Evolutionary conservation across 345 rosid genomes (phyloP).

Genomic region (Gossypium longicalyx): DNA sequence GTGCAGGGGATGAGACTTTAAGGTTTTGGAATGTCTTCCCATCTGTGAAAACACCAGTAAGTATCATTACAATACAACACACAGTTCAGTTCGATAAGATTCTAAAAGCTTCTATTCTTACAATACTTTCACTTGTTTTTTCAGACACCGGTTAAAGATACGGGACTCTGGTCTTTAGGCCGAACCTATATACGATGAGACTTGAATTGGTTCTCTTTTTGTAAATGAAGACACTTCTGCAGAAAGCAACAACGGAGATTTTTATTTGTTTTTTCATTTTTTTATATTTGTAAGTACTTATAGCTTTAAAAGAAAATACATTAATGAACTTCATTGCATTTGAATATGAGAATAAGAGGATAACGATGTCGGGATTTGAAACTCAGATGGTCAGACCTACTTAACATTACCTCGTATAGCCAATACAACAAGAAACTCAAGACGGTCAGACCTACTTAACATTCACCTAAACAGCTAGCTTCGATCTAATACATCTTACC

Average conservation of each 20-base stretch:
- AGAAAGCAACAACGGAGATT: not conserved
- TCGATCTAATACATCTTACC: too few species aligned
- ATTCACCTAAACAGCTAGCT: too few species aligned
- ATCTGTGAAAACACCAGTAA: slow-evolving; percentile 68
- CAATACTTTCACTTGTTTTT: not conserved
- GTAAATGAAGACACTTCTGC: not conserved
- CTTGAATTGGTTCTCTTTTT: not conserved
- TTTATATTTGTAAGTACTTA: not conserved
- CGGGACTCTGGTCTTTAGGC: slow-evolving; percentile 94
- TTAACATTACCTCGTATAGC: too few species aligned
- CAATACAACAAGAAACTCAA: too few species aligned
- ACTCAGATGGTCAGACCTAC: too few species aligned
- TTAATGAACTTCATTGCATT: too few species aligned
- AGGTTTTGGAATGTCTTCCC: slow-evolving; percentile 96
- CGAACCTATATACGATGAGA: slow-evolving; percentile 75
- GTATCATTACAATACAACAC: slow-evolving; percentile 9
- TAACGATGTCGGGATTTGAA: too few species aligned
- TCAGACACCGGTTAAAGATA: slow-evolving; percentile 86
- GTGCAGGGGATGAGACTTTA: slow-evolving; percentile 97
- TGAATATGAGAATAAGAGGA: too few species aligned
- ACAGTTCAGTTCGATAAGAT: not conserved
- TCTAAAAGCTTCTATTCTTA: not conserved
- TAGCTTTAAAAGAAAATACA: not conserved
- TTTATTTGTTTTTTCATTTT: not conserved
- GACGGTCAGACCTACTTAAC: too few species aligned